These are phyloP conservation scores for Epichloe bromicola DNA, from an alignment of 2,329 filamentous ascomycete species.

Conservation along the genomic window DNA sequence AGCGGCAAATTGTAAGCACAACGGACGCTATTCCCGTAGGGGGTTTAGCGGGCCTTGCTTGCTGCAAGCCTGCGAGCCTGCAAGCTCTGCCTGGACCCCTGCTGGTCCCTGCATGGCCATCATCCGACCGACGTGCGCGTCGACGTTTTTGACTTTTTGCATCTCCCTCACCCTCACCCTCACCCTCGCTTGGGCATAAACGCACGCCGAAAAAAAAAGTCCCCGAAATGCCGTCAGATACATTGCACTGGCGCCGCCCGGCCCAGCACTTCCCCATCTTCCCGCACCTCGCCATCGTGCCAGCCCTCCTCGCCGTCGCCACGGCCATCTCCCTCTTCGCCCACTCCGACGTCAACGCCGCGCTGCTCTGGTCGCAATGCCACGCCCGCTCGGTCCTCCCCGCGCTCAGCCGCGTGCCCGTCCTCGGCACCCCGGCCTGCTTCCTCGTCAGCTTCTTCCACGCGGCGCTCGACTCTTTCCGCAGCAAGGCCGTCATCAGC, in stretches of 20 bases:
- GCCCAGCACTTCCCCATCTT: slow-evolving; percentile 41
- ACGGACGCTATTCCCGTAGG: no score
- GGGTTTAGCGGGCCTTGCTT: no score
- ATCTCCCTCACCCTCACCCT: no score
- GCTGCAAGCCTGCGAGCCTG: no score
- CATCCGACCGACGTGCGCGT: no score
- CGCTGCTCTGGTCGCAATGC: slow-evolving; percentile 41
- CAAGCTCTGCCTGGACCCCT: no score
- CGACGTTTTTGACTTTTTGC: no score
- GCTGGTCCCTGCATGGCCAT: no score
- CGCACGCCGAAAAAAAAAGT: neutral
- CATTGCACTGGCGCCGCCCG: slow-evolving; percentile 23
- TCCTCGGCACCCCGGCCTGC: slow-evolving; percentile 33
- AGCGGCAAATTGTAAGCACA: no score
- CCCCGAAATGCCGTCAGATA: neutral
- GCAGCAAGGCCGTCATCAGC: slow-evolving; percentile 27
- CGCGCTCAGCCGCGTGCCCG: slow-evolving; percentile 28
- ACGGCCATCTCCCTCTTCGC: slow-evolving; percentile 29
- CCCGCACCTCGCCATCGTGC: slow-evolving; percentile 36
- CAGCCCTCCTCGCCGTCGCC: slow-evolving; percentile 31
- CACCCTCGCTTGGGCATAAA: neutral
- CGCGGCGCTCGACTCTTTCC: slow-evolving; percentile 27
- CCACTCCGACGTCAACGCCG: slow-evolving; percentile 36
- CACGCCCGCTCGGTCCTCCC: slow-evolving; percentile 33
- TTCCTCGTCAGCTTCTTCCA: slow-evolving; percentile 38